Evolutionary conservation across 2,329 filamentous ascomycete genomes (phyloP).

Genomic region (Cytospora paraplurivora): DNA sequence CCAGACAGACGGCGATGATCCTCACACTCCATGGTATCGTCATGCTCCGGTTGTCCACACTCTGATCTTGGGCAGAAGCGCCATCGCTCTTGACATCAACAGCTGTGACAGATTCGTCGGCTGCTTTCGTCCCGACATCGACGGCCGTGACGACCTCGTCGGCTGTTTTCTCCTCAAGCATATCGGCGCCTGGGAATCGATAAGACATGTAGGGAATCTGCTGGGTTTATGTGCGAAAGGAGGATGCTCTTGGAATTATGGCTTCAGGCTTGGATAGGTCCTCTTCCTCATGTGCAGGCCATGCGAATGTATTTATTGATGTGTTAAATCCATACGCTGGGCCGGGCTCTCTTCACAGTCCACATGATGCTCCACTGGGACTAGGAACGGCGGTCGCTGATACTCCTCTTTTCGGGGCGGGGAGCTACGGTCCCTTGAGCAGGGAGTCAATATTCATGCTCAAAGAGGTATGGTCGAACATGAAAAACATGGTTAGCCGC

Average conservation of each 20-base stretch:
- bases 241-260: neutral
- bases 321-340: neutral
- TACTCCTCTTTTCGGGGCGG: neutral
- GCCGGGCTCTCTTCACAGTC: neutral
- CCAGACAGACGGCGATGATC: slow-evolving; percentile 48
- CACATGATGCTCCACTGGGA: neutral
- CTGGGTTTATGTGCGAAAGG: neutral
- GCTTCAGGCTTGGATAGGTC: neutral
- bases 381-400: neutral
- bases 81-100: slow-evolving; percentile 8
- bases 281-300: neutral
- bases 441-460: slow-evolving; percentile 2
- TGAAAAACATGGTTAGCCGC: neutral
- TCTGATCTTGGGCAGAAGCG: neutral
- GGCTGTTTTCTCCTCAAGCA: slow-evolving; percentile 14
- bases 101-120: neutral
- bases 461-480: neutral
- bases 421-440: neutral
- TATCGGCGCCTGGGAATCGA: neutral
- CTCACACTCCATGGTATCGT: slow-evolving; percentile 37
- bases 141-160: slow-evolving; percentile 3
- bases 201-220: neutral
- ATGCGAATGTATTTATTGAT: neutral
- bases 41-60: neutral
- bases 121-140: slow-evolving; percentile 10